A percentile compares a stretch with the other conserved stretches of the same genome.
phyloP scores from a whole-genome alignment of 148 eudicot species.

The Arctostaphylos glauca region DNA sequence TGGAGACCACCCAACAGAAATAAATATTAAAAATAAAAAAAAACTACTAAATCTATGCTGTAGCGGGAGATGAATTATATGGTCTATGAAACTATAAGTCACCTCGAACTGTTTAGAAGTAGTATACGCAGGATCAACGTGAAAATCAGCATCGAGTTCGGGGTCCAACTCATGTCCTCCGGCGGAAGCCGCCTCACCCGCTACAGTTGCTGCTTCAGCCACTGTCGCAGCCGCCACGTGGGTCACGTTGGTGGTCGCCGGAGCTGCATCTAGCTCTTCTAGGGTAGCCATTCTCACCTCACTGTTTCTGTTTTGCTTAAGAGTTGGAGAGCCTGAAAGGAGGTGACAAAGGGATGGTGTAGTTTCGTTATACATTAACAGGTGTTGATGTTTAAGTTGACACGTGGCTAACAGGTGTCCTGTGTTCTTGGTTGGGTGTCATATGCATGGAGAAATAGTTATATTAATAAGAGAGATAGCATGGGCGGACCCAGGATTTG shows the following conservation, averaged over 20 bases:
- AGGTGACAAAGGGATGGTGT: background rate
- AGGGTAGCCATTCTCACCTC: background rate
- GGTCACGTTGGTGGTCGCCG: background rate
- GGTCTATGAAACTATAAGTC: background rate
- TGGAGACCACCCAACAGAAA: background rate
- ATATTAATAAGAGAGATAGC: too few species aligned
- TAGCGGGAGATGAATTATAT: too few species aligned
- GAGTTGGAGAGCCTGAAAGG: background rate
- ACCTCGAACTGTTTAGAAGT: conserved; percentile 16
- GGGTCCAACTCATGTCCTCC: conserved; percentile 10
- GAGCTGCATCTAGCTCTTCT: background rate
- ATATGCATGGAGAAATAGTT: background rate
- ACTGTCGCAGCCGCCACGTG: background rate
- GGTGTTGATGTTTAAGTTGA: background rate
- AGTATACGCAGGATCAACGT: background rate
- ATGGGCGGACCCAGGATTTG: too few species aligned
- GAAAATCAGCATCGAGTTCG: conserved; percentile 1
- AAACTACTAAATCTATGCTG: too few species aligned
- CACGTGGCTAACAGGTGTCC: background rate
- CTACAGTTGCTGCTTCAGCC: background rate
- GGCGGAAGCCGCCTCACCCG: background rate
- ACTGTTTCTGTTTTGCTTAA: background rate
- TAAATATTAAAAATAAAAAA: background rate
- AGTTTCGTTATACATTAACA: background rate
- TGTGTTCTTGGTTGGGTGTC: background rate